Evolutionary conservation across 2,329 filamentous ascomycete species (phyloP).

Genomic region (Berkeleyomyces basicola): DNA sequence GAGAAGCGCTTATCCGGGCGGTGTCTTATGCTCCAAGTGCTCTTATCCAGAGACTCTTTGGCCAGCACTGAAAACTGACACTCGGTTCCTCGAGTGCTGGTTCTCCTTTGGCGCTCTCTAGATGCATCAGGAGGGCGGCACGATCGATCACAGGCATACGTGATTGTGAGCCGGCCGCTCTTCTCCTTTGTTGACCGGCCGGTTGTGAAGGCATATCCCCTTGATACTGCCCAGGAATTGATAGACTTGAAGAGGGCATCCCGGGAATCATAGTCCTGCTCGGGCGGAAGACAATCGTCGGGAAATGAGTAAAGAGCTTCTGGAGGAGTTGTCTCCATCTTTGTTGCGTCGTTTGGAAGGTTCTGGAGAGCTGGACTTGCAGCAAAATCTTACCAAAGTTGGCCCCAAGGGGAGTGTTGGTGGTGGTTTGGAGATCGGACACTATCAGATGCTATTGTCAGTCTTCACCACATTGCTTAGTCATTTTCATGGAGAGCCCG

Average conservation of each 20-base stretch:
- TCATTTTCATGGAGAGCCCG: no score
- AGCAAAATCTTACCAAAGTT: no score
- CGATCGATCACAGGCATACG: not conserved
- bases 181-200: not conserved
- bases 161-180: not conserved
- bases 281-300: not conserved
- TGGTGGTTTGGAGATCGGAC: no score
- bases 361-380: no score
- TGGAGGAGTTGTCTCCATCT: no score
- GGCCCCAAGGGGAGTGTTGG: no score
- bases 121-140: rapidly evolving
- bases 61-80: not conserved
- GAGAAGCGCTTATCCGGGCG: not conserved
- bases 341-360: no score
- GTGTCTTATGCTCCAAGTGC: not conserved
- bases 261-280: not conserved
- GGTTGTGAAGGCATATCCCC: not conserved
- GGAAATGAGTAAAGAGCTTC: not conserved
- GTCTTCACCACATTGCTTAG: no score
- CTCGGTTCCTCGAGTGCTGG: not conserved
- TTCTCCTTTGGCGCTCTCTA: not conserved
- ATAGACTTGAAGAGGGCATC: not conserved
- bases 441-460: no score
- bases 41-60: not conserved
- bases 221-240: not conserved